Conservation (phyloP, 148 eudicot species). For the Simmondsia chinensis region DNA sequence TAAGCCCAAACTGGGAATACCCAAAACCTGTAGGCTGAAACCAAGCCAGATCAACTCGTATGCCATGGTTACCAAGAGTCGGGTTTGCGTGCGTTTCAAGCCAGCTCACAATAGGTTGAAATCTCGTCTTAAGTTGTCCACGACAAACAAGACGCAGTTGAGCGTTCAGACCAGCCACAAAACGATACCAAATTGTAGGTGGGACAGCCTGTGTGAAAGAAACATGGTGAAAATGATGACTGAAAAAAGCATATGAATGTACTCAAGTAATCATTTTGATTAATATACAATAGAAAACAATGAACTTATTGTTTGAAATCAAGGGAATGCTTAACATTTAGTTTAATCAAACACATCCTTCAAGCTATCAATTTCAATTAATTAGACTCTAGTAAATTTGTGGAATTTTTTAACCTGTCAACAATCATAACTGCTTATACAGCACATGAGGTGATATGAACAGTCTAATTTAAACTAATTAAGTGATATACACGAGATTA, state of each 20-base stretch:
- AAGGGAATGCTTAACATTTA: no score
- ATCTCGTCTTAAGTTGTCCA: slow-evolving; percentile 53
- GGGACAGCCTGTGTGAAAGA: slow-evolving; percentile 91
- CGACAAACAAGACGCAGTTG: slow-evolving; percentile 76
- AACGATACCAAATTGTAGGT: slow-evolving; percentile 84
- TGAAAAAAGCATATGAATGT: neutral
- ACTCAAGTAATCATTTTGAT: no score
- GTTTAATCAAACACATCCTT: no score
- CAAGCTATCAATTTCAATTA: no score
- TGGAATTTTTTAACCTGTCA: no score
- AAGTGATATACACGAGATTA: no score
- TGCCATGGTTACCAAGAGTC: slow-evolving; percentile 41
- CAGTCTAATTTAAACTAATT: no score
- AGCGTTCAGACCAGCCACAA: slow-evolving; percentile 91
- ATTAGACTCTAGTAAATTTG: no score
- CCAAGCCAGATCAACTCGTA: slow-evolving; percentile 68
- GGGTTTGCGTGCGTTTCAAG: slow-evolving; percentile 77
- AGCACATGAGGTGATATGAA: no score
- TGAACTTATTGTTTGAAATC: no score
- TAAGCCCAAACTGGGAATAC: slow-evolving; percentile 79
- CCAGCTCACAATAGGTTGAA: slow-evolving; percentile 59
- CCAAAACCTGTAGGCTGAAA: slow-evolving; percentile 72
- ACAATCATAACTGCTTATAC: no score
- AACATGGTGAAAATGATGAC: slow-evolving; percentile 7
- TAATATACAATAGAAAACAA: no score